Conservation (phyloP, 192 early-diverging fungal genomes). For the Helicostylum pulchrum region DNA sequence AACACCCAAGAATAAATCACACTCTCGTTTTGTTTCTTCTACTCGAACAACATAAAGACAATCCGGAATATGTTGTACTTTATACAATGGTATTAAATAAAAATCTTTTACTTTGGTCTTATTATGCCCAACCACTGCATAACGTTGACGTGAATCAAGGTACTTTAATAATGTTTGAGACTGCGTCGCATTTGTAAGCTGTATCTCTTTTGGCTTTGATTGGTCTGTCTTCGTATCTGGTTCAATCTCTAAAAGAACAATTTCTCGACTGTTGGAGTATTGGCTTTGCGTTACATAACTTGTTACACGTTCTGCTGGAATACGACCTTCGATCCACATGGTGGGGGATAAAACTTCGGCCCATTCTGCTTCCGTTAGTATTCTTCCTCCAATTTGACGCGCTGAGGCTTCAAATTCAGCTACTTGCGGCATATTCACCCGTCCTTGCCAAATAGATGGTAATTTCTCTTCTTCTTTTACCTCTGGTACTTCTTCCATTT, state of each 20-base stretch:
- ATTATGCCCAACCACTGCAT: slow-evolving; percentile 66
- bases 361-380: slow-evolving; percentile 48
- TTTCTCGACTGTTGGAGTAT: slow-evolving; percentile 51
- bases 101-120: slow-evolving; percentile 69
- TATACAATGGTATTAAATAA: slow-evolving; percentile 65
- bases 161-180: slow-evolving; percentile 57
- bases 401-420: slow-evolving; percentile 54
- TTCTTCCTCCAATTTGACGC: slow-evolving; percentile 58
- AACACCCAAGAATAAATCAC: slow-evolving; percentile 58
- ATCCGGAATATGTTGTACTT: slow-evolving; percentile 49
- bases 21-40: slow-evolving; percentile 30
- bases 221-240: not conserved
- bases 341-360: slow-evolving; percentile 52
- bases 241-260: slow-evolving; percentile 61
- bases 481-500: not conserved
- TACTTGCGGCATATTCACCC: slow-evolving; percentile 62
- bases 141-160: slow-evolving; percentile 56
- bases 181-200: slow-evolving; percentile 27
- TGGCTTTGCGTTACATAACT: slow-evolving; percentile 56
- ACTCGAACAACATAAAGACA: slow-evolving; percentile 53
- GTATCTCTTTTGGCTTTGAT: slow-evolving; percentile 16
- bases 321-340: slow-evolving; percentile 65
- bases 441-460: slow-evolving; percentile 57
- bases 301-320: slow-evolving; percentile 46
- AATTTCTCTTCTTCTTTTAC: not conserved